A percentile compares a stretch with the other conserved stretches of the same genome.
phyloP scores from a whole-genome alignment of 352 stramenopile genomes.

The Phytophthora brassicae region DNA sequence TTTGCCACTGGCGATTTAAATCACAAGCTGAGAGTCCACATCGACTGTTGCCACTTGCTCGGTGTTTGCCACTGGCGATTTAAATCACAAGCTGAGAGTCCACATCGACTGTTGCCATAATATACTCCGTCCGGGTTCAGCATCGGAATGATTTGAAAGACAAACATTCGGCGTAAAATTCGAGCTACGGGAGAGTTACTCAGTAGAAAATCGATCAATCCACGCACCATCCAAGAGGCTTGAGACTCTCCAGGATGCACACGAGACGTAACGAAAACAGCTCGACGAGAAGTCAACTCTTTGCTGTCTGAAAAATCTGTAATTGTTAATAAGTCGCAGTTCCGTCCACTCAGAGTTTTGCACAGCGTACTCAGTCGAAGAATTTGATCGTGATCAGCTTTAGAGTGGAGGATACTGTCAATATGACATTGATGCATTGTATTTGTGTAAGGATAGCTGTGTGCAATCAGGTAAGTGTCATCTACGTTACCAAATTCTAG shows the following conservation, averaged over 20 bases:
- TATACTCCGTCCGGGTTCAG: conserved; percentile 95
- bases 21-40: conserved; percentile 83
- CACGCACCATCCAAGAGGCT: conserved; percentile 94
- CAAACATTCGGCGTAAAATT: conserved; percentile 82
- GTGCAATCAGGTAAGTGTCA: conserved; percentile 89
- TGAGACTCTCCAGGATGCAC: conserved; percentile 92
- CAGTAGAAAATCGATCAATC: conserved; percentile 89
- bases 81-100: conserved; percentile 78
- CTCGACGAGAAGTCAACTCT: conserved; percentile 39
- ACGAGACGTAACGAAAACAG: conserved; percentile 82
- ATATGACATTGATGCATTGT: conserved; percentile 79
- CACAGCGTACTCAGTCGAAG: conserved; percentile 58
- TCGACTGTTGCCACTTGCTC: conserved; percentile 53
- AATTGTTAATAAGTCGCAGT: conserved; percentile 81
- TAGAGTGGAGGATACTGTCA: conserved; percentile 28
- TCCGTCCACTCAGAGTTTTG: conserved; percentile 52
- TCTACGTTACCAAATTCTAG: conserved; percentile 73
- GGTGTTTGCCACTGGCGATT: conserved; percentile 90
- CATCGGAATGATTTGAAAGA: conserved; percentile 93
- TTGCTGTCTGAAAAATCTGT: conserved; percentile 44
- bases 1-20: conserved; percentile 90
- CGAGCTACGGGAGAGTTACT: conserved; percentile 56
- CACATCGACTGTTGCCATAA: conserved; percentile 92
- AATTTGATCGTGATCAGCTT: conserved; percentile 18
- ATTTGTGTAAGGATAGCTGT: conserved; percentile 93